These are phyloP conservation scores for Dendrocalamus sinicus DNA, from an alignment of 176 grass and related monocot species.

Conservation along the genomic window DNA sequence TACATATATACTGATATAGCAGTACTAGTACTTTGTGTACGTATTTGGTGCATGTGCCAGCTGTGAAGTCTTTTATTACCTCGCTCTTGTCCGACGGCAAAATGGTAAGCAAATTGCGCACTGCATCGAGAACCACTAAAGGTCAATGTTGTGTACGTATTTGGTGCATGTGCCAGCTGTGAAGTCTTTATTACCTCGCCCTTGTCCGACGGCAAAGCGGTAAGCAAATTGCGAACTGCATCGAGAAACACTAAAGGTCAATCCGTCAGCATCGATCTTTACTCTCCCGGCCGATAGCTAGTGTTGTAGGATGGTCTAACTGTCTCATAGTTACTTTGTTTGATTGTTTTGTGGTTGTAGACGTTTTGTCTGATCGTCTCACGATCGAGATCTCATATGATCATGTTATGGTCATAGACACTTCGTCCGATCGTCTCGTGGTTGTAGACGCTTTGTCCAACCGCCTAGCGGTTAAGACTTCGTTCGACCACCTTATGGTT, in stretches of 20 bases:
- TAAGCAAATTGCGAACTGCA: neutral
- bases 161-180: neutral
- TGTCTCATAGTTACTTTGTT: no score
- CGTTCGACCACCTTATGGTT: no score
- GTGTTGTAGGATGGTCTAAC: no score
- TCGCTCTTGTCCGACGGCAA: neutral
- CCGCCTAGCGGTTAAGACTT: no score
- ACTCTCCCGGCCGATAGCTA: neutral
- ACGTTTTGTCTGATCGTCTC: no score
- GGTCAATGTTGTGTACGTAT: neutral
- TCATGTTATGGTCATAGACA: no score
- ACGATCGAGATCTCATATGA: no score
- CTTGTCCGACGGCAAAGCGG: neutral
- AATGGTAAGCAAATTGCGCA: neutral
- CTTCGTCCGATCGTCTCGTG: no score
- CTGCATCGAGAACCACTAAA: neutral
- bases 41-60: neutral
- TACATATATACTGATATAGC: no score
- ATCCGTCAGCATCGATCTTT: neutral
- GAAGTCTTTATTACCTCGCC: neutral
- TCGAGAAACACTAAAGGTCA: neutral
- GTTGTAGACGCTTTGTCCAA: no score
- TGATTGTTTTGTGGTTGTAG: no score
- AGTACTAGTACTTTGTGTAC: neutral
- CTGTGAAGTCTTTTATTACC: neutral